Conservation (phyloP, 208 protist genomes). For the Leptomonas seymouri region DNA sequence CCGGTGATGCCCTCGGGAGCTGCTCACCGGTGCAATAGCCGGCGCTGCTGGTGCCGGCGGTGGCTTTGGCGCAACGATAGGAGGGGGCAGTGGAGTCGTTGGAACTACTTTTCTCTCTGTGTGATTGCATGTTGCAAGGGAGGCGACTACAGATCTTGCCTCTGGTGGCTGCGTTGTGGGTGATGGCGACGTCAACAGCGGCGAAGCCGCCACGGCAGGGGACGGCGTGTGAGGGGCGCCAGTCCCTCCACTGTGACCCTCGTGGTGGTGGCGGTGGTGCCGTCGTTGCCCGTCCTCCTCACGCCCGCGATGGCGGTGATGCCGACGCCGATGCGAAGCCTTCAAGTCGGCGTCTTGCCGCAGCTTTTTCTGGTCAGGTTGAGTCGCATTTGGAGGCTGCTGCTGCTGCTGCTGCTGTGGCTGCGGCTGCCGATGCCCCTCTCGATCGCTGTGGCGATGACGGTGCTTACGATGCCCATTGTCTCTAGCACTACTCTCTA, state of each 20-base stretch:
- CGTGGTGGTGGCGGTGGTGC: conserved; percentile 6
- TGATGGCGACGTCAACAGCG: not conserved
- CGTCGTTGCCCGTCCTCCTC: conserved; percentile 11
- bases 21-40: not conserved
- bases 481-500: not conserved
- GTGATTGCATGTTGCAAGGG: not conserved
- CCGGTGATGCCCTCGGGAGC: conserved; percentile 11
- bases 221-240: not conserved
- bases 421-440: not conserved
- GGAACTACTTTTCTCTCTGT: not conserved
- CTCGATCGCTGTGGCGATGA: conserved; percentile 10
- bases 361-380: not conserved
- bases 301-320: not conserved
- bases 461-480: conserved; percentile 13
- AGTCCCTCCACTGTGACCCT: not conserved
- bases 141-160: not conserved
- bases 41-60: not conserved
- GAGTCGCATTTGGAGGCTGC: too few species aligned
- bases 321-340: conserved; percentile 1
- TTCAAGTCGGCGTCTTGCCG: not conserved
- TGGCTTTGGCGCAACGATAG: conserved; percentile 1
- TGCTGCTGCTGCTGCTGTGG: too few species aligned
- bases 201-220: not conserved
- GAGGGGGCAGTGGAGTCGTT: not conserved
- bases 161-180: not conserved